Percentiles rank a stretch among this genome's conserved stretches.
phyloP scores from a whole-genome alignment of 106 monocot genomes.

The Platanthera guangdongensis region DNA sequence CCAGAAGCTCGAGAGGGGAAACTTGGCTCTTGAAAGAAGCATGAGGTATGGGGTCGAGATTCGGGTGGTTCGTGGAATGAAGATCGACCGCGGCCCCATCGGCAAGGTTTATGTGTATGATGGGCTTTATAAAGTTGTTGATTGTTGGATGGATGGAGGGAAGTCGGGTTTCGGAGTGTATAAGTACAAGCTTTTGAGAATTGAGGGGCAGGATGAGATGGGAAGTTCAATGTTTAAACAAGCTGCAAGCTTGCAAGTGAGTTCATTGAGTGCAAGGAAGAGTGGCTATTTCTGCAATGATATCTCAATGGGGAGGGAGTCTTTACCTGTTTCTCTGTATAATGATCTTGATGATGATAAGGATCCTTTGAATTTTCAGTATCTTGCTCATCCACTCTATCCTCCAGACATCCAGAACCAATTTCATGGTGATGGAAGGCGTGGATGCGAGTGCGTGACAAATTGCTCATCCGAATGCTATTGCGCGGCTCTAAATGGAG shows the following conservation, averaged over 20 bases:
- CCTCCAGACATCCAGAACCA: conserved; percentile 16
- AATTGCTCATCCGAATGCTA: conserved; percentile 43
- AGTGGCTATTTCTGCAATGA: conserved; percentile 51
- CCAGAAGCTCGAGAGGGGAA: conserved; percentile 62
- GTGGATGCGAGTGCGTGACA: conserved; percentile 43
- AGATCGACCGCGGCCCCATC: conserved; percentile 11
- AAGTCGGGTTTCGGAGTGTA: conserved; percentile 25
- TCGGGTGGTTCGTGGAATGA: conserved; percentile 39
- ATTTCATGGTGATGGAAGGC: conserved; percentile 4
- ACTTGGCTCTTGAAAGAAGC: conserved; percentile 47
- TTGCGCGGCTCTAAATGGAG: conserved; percentile 56
- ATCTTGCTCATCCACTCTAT: conserved; percentile 32
- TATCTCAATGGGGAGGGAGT: conserved; percentile 60
- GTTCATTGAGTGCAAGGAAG: conserved; percentile 24
- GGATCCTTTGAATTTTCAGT: conserved; percentile 58
- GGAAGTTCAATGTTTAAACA: conserved; percentile 17
- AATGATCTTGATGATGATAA: conserved; percentile 66
- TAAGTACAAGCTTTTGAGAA: no score
- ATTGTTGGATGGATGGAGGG: conserved; percentile 37
- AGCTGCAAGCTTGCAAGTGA: conserved; percentile 40
- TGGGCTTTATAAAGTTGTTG: conserved; percentile 40
- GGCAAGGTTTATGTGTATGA: conserved; percentile 44
- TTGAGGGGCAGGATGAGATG: not conserved
- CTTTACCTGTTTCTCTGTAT: conserved; percentile 39
- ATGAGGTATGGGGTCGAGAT: conserved; percentile 49